phyloP scores from a whole-genome alignment of 1,139 yeast genomes.

The Petasospora rhodanensis region DNA sequence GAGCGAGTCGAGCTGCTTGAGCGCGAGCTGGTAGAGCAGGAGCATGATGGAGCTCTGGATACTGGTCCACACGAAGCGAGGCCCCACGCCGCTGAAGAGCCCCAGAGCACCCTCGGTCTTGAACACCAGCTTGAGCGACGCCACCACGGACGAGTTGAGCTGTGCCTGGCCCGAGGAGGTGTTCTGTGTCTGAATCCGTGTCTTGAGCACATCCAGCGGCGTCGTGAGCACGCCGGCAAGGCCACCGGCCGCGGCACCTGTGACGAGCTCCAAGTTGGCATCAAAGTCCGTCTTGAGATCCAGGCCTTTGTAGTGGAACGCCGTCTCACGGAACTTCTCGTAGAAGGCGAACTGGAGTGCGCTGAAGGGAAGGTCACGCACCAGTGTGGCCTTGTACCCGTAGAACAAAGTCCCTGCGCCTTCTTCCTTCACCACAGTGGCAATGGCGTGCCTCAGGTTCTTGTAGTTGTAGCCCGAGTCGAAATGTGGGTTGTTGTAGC shows the following conservation, averaged over 20 bases:
- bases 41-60: constrained; percentile 94
- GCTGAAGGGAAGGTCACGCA: constrained; percentile 90
- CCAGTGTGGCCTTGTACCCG: constrained; percentile 90
- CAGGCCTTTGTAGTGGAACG: constrained; percentile 31
- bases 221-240: constrained; percentile 83
- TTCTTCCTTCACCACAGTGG: constrained; percentile 59
- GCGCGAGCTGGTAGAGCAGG: constrained; percentile 63
- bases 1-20: constrained; percentile 31
- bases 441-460: constrained; percentile 64
- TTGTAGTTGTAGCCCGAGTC: constrained; percentile 82
- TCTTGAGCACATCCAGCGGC: constrained; percentile 88
- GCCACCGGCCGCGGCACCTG: constrained; percentile 98
- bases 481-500: constrained; percentile 73
- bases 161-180: constrained; percentile 21
- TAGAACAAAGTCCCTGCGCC: constrained; percentile 74
- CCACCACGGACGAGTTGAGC: constrained; percentile 49
- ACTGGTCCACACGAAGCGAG: constrained; percentile 94
- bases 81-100: constrained; percentile 91
- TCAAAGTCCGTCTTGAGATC: constrained; percentile 37
- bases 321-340: constrained; percentile 71
- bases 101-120: constrained; percentile 74
- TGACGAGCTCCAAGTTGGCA: constrained; percentile 57
- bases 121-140: constrained; percentile 65
- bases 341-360: constrained; percentile 95
- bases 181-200: constrained; percentile 44